Evolutionary conservation across 2,329 filamentous ascomycete genomes (phyloP).

Genomic region (Aspergillus chevalieri): DNA sequence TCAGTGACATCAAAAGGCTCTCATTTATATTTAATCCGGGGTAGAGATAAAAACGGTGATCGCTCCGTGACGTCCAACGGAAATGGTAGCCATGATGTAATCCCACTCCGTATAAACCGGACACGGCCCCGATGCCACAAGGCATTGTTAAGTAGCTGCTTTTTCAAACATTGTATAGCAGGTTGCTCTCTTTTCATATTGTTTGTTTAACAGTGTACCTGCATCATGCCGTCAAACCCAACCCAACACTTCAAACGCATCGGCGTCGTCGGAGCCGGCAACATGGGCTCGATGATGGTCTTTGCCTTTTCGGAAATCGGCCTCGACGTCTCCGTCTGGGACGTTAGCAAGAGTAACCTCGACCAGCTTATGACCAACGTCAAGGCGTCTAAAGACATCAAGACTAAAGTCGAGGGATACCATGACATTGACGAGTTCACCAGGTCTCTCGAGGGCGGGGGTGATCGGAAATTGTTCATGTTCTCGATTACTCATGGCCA

Average conservation of each 20-base stretch:
- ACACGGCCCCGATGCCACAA: neutral
- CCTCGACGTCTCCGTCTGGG: conserved; percentile 35
- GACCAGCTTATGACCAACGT: conserved; percentile 23
- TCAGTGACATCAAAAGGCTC: neutral
- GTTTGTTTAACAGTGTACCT: neutral
- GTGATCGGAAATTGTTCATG: conserved; percentile 31
- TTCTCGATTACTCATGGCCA: conserved; percentile 37
- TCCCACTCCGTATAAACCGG: neutral
- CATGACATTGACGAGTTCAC: conserved; percentile 32
- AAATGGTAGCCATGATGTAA: neutral
- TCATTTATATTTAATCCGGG: neutral
- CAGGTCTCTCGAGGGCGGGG: conserved; percentile 26
- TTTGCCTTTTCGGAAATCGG: conserved; percentile 36
- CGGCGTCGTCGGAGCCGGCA: conserved; percentile 36
- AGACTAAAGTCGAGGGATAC: conserved; percentile 29
- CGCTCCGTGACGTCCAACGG: neutral
- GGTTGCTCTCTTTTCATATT: too few species aligned
- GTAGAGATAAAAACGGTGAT: too few species aligned
- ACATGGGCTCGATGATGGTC: conserved; percentile 40
- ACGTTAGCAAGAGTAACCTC: conserved; percentile 28
- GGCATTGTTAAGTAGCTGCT: neutral
- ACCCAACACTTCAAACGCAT: conserved; percentile 30
- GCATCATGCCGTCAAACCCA: conserved; percentile 6
- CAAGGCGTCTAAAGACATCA: conserved; percentile 16
- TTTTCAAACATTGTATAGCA: neutral